Evolutionary conservation across 768 basidiomycete species (phyloP).

Genomic region (Amanita thiersii): DNA sequence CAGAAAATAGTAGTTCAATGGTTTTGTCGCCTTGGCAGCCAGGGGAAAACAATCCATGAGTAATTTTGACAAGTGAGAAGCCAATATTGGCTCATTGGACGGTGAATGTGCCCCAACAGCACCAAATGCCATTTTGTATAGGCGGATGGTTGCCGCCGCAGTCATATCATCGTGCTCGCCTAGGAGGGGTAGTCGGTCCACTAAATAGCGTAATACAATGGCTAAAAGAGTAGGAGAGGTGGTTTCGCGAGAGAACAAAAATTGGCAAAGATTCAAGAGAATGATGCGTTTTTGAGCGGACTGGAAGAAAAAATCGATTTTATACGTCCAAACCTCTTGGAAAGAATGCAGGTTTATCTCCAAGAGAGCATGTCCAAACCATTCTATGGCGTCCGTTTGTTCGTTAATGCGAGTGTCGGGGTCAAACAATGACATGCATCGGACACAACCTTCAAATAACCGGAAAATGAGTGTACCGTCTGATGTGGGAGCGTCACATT

Average conservation of each 20-base stretch:
- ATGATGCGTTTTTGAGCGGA: slow-evolving; percentile 67
- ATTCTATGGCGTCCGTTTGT: slow-evolving; percentile 74
- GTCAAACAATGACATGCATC: slow-evolving; percentile 80
- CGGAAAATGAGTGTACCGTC: slow-evolving; percentile 85
- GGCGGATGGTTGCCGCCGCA: slow-evolving; percentile 76
- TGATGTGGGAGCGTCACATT: slow-evolving; percentile 68
- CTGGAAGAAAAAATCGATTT: slow-evolving; percentile 87
- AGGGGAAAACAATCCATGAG: slow-evolving; percentile 96
- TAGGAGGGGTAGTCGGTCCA: slow-evolving; percentile 71
- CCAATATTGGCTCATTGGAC: slow-evolving; percentile 87
- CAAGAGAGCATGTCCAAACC: slow-evolving; percentile 67
- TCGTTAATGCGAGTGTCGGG: slow-evolving; percentile 54
- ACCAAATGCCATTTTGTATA: slow-evolving; percentile 94
- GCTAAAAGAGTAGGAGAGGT: slow-evolving; percentile 79
- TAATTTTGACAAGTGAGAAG: slow-evolving; percentile 83
- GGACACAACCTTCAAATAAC: slow-evolving; percentile 79
- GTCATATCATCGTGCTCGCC: slow-evolving; percentile 80
- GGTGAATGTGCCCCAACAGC: slow-evolving; percentile 70
- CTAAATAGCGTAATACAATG: slow-evolving; percentile 81
- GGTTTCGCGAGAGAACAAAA: slow-evolving; percentile 69
- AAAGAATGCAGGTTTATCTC: slow-evolving; percentile 90
- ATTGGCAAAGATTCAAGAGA: slow-evolving; percentile 79
- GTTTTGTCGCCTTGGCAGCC: slow-evolving; percentile 85
- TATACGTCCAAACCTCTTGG: slow-evolving; percentile 92
- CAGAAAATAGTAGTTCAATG: slow-evolving; percentile 88